These are phyloP conservation scores for Pseudohalonectria lignicola DNA, from an alignment of 2,329 filamentous ascomycete species.

Conservation along the genomic window DNA sequence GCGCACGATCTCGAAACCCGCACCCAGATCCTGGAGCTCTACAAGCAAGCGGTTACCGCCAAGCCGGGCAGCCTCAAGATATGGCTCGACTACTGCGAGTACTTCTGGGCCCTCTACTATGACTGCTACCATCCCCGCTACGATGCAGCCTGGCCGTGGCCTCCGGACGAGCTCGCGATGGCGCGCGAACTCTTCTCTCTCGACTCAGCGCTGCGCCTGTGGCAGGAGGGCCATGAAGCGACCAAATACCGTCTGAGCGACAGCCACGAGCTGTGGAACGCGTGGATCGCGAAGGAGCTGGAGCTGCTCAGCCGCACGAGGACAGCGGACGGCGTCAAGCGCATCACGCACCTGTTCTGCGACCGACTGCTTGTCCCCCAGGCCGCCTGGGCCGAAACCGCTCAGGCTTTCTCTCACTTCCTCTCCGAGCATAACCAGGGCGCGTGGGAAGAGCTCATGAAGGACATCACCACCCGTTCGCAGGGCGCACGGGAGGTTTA, in stretches of 20 bases:
- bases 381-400: slow-evolving; percentile 62
- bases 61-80: slow-evolving; percentile 64
- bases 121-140: slow-evolving; percentile 45
- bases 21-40: slow-evolving; percentile 60
- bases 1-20: slow-evolving; percentile 54
- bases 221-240: slow-evolving; percentile 60
- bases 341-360: slow-evolving; percentile 58
- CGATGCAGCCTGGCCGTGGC: slow-evolving; percentile 40
- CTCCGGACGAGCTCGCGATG: slow-evolving; percentile 57
- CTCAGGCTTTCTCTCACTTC: slow-evolving; percentile 64
- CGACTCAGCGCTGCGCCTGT: slow-evolving; percentile 54
- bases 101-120: slow-evolving; percentile 60
- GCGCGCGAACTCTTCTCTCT: slow-evolving; percentile 64
- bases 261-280: slow-evolving; percentile 70
- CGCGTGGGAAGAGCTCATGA: slow-evolving; percentile 68
- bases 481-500: slow-evolving; percentile 54
- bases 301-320: slow-evolving; percentile 50
- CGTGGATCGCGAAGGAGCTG: slow-evolving; percentile 62
- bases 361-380: slow-evolving; percentile 65
- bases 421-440: slow-evolving; percentile 58
- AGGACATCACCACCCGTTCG: slow-evolving; percentile 51
- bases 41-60: slow-evolving; percentile 56
- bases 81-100: slow-evolving; percentile 72
- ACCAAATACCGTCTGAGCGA: slow-evolving; percentile 66
- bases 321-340: slow-evolving; percentile 46